phyloP scores from a whole-genome alignment of 2,329 filamentous ascomycete genomes.

The Sclerotinia glacialis region DNA sequence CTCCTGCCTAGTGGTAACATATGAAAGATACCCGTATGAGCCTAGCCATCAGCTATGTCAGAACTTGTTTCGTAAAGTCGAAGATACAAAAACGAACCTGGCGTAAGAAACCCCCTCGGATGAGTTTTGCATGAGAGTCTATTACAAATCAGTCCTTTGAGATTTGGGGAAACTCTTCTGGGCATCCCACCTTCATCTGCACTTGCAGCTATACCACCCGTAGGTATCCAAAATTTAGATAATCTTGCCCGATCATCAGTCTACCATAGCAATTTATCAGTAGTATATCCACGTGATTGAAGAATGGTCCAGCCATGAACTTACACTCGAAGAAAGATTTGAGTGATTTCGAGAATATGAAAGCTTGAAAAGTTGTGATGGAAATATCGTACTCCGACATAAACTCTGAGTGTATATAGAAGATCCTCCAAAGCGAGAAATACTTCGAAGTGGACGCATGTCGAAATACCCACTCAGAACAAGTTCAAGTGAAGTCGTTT shows the following conservation, averaged over 20 bases:
- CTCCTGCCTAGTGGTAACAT: conserved; percentile 81
- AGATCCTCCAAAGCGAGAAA: conserved; percentile 3
- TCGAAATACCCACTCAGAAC: neutral
- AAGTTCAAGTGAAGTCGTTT: neutral
- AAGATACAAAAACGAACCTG: conserved; percentile 52
- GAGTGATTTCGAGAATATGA: conserved; percentile 6
- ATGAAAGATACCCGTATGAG: conserved; percentile 89
- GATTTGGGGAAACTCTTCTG: too few species aligned
- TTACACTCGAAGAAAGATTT: neutral
- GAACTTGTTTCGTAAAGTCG: neutral
- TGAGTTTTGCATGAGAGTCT: conserved; percentile 65
- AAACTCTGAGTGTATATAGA: neutral
- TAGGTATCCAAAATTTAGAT: conserved; percentile 78
- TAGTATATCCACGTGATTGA: neutral
- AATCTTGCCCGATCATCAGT: conserved; percentile 58
- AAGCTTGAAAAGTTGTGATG: neutral
- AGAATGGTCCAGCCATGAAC: neutral
- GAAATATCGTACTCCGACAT: neutral
- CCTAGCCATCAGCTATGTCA: conserved; percentile 46
- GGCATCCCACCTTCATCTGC: conserved; percentile 50
- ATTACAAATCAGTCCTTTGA: conserved; percentile 26
- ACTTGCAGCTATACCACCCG: conserved; percentile 61
- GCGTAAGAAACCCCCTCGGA: conserved; percentile 70
- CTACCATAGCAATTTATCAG: conserved; percentile 43
- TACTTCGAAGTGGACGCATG: neutral